A percentile compares a stretch with the other conserved stretches of the same genome.
phyloP scores from a whole-genome alignment of 2,329 filamentous ascomycete species.

The Monosporascus sp. region DNA sequence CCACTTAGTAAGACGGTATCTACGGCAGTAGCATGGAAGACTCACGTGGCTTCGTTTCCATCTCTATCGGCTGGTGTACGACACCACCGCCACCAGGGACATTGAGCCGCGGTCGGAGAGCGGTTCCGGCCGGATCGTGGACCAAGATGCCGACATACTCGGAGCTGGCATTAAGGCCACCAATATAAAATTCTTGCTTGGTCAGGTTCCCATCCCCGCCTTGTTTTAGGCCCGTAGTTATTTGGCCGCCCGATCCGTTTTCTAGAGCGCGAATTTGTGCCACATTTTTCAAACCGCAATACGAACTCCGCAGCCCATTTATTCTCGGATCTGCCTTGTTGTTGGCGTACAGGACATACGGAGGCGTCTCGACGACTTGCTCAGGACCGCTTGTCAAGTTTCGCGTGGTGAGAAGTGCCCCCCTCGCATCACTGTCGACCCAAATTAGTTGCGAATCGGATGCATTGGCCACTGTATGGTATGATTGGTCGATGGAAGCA shows the following conservation, averaged over 20 bases:
- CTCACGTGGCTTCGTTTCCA: conserved; percentile 72
- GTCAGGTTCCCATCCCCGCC: conserved; percentile 62
- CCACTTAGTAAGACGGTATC: too few relatives aligned
- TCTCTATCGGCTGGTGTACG: conserved; percentile 68
- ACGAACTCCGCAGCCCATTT: conserved; percentile 70
- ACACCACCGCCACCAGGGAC: conserved; percentile 67
- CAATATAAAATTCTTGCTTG: conserved; percentile 85
- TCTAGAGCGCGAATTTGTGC: conserved; percentile 59
- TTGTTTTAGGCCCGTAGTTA: conserved; percentile 62
- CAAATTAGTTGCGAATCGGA: conserved; percentile 59
- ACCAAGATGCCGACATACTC: conserved; percentile 71
- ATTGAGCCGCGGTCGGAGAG: conserved; percentile 41
- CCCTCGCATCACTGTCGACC: conserved; percentile 77
- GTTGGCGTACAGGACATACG: conserved; percentile 75
- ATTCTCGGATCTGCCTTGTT: conserved; percentile 55
- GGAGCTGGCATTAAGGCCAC: conserved; percentile 65
- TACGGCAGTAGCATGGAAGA: conserved; percentile 1
- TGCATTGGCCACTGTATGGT: conserved; percentile 58
- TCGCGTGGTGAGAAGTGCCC: conserved; percentile 73
- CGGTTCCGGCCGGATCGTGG: conserved; percentile 45
- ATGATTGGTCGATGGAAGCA: conserved; percentile 73
- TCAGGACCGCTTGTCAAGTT: conserved; percentile 58
- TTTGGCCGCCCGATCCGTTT: conserved; percentile 40
- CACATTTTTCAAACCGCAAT: conserved; percentile 68
- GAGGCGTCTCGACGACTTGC: conserved; percentile 49